These are phyloP conservation scores for Porogramme epimiltina DNA, from an alignment of 1,284 basidiomycete genomes.

Conservation along the genomic window DNA sequence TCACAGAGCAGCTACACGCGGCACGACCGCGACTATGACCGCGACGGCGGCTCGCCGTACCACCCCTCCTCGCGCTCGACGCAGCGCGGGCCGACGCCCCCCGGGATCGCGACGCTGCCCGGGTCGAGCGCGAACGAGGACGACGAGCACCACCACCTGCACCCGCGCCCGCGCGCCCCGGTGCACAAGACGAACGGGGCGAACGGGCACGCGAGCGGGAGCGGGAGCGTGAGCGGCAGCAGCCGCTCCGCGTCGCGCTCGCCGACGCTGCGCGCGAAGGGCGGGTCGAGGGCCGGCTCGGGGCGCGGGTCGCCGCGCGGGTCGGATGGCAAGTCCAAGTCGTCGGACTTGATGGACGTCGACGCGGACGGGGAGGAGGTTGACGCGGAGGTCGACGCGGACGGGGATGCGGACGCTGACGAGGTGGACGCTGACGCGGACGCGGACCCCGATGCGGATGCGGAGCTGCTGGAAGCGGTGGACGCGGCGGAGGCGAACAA, in stretches of 20 bases:
- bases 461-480: constrained; percentile 38
- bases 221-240: constrained; percentile 11
- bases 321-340: constrained; percentile 20
- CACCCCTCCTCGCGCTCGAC: constrained; percentile 7
- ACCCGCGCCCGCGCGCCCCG: constrained; percentile 3
- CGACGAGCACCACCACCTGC: constrained; percentile 15
- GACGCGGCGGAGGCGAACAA: constrained; percentile 38
- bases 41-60: constrained; percentile 22
- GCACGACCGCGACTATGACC: constrained; percentile 10
- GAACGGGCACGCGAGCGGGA: constrained; percentile 12
- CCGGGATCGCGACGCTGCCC: constrained; percentile 32
- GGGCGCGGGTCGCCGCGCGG: constrained; percentile 22
- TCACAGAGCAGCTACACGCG: constrained; percentile 15
- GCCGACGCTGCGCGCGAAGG: constrained; percentile 13
- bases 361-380: constrained; percentile 26
- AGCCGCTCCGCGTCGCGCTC: constrained; percentile 21
- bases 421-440: constrained; percentile 29
- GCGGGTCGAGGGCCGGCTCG: constrained; percentile 1
- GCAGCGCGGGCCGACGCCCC: constrained; percentile 29
- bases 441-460: constrained; percentile 34
- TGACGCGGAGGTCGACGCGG: constrained; percentile 29
- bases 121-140: constrained; percentile 26
- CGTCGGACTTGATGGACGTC: constrained; percentile 20
- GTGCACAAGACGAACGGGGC: neutral
- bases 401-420: constrained; percentile 29